A percentile compares a stretch with the other conserved stretches of the same genome.
Conservation (phyloP, 306 rosid genomes). For the Glycine soja region DNA sequence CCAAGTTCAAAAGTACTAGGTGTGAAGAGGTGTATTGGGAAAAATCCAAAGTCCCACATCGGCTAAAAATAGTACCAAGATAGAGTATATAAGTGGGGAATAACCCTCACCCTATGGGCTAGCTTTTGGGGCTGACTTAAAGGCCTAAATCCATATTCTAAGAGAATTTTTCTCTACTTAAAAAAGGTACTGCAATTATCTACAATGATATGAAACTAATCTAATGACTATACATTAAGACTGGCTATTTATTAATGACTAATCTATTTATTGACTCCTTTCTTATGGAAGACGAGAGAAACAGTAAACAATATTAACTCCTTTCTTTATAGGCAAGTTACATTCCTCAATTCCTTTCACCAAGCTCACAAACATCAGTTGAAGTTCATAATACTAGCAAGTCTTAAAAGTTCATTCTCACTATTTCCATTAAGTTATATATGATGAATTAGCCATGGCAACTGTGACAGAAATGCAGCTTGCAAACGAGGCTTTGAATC, state of each 20-base stretch:
- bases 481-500: constrained; percentile 32
- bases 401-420: constrained; percentile 18
- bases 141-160: too few relatives aligned
- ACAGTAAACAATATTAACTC: not conserved
- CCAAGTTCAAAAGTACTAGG: too few relatives aligned
- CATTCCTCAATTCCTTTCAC: constrained; percentile 40
- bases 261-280: too few relatives aligned
- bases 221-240: not conserved
- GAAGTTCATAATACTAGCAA: constrained; percentile 18
- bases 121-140: too few relatives aligned
- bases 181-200: constrained; percentile 26
- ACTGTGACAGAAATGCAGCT: constrained; percentile 41
- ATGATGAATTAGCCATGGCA: not conserved
- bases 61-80: too few relatives aligned
- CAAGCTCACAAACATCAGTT: constrained; percentile 18
- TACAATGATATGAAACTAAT: constrained; percentile 22
- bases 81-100: too few relatives aligned
- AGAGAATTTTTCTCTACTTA: not conserved
- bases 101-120: too few relatives aligned
- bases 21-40: too few relatives aligned
- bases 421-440: constrained; percentile 25
- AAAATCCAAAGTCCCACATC: too few relatives aligned
- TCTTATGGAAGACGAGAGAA: constrained; percentile 11
- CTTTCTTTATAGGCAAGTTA: constrained; percentile 29
- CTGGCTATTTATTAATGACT: constrained; percentile 4